Conservation (phyloP, 2,329 filamentous ascomycete species). For the Microsporum ferrugineum region DNA sequence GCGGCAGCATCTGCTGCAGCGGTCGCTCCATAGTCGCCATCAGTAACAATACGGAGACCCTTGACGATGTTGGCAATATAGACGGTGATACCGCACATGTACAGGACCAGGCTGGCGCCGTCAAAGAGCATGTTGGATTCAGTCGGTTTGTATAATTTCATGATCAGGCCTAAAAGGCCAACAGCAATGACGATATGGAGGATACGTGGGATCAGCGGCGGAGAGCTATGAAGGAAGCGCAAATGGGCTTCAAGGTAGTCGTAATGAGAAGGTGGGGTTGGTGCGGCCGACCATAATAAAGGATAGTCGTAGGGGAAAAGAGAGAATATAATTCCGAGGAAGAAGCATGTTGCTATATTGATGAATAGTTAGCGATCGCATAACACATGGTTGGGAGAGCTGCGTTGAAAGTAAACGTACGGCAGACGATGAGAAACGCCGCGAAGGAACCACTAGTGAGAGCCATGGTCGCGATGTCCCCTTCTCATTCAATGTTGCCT, state of each 20-base stretch:
- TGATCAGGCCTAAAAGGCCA: slow-evolving; percentile 77
- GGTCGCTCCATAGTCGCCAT: slow-evolving; percentile 51
- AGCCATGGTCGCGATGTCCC: slow-evolving; percentile 22
- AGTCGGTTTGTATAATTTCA: slow-evolving; percentile 86
- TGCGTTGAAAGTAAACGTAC: slow-evolving; percentile 45
- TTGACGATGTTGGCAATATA: slow-evolving; percentile 97
- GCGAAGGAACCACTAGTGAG: slow-evolving; percentile 58
- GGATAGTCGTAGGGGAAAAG: slow-evolving; percentile 73
- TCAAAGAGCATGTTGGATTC: slow-evolving; percentile 96
- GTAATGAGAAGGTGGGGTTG: slow-evolving; percentile 52
- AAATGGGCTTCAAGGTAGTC: slow-evolving; percentile 81
- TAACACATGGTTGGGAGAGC: slow-evolving; percentile 5
- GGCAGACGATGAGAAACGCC: slow-evolving; percentile 91
- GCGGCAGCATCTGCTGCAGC: not conserved
- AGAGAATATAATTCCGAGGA: slow-evolving; percentile 95
- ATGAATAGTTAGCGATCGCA: not conserved
- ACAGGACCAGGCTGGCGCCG: slow-evolving; percentile 58
- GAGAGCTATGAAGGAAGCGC: slow-evolving; percentile 79
- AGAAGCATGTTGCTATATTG: slow-evolving; percentile 71
- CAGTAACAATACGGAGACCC: slow-evolving; percentile 72
- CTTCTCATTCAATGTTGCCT: not conserved
- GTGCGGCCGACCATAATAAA: slow-evolving; percentile 35
- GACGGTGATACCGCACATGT: slow-evolving; percentile 77
- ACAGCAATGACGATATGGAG: slow-evolving; percentile 86
- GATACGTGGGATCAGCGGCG: slow-evolving; percentile 82